Conservation (phyloP, 1,284 basidiomycete genomes). For the Tetrapyrgos nigripes region DNA sequence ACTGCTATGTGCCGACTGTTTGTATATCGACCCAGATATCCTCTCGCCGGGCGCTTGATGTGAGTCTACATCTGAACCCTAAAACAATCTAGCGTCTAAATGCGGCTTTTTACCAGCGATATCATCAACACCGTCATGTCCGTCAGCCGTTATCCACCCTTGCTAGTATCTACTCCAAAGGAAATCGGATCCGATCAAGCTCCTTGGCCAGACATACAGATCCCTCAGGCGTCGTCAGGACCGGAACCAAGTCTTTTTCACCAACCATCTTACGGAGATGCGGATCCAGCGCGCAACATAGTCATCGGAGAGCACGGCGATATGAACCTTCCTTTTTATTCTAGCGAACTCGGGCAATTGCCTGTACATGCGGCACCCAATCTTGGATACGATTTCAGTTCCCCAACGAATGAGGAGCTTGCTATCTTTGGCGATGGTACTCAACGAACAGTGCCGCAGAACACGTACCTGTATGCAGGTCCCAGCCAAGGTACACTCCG, state of each 20-base stretch:
- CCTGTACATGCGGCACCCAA: neutral
- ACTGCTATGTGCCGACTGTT: neutral
- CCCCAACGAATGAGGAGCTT: neutral
- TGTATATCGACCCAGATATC: neutral
- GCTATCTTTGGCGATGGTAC: neutral
- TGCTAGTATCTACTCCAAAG: neutral
- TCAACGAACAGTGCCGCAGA: neutral
- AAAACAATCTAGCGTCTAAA: neutral
- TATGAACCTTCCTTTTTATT: constrained; percentile 1
- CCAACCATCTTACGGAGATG: neutral
- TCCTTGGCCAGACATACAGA: neutral
- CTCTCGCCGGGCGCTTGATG: constrained; percentile 11
- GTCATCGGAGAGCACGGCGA: neutral
- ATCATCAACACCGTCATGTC: constrained; percentile 9
- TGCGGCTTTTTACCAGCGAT: neutral
- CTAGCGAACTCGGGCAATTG: constrained; percentile 5
- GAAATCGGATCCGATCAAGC: neutral
- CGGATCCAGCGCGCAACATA: neutral
- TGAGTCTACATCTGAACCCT: neutral
- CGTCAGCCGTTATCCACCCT: neutral
- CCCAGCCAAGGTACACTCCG: neutral
- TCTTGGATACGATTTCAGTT: neutral
- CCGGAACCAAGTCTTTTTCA: neutral
- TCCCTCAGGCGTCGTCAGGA: neutral
- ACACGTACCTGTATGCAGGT: neutral